Evolutionary conservation across 2,329 filamentous ascomycete species (phyloP), one percentile per base, ranked within the genome.

Genomic region (Fusarium brevicatenulatum): DNA sequence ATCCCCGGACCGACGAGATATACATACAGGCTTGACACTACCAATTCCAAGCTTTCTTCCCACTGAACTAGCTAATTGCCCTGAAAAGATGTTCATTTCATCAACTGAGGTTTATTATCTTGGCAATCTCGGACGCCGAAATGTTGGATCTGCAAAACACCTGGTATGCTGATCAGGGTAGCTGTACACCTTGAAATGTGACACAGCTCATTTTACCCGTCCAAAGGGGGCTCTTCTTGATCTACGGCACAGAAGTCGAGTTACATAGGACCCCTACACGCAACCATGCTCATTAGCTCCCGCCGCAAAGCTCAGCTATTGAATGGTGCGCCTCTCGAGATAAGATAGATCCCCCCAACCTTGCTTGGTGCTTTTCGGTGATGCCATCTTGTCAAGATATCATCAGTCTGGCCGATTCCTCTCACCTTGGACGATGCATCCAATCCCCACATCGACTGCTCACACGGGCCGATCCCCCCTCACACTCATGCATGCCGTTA

Each of bases 381-480:
- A 76, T 75, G 73, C 73, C 73, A 75, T 75, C 59, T 66, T 62
- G 72, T 74, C 66, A 58, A 70, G 55, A 70, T 54, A 59, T 65
- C 61, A 36, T 59, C 66, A 72, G 65, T 65, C 62, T 50, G 46
- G 55, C 55, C 49, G 63, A 63, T 36, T 52, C 59, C 59, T 42
- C 34, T 42, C 34, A 25, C 30, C 50, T 55, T 39, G 37, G 28
- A 49, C 40, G 23, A 43, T 53, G 42, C 49, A 54, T 60, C 59
- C 55, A 54, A 59, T 57, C 56, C 70, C 60, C 60, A 63, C 65
- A 54, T 53, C 57, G 55, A 56, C 46, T 63, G 50, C 57, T 69
- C 54, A 62, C 43, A 77, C 76, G 74, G 76, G 74, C 76, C 76
- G 73, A 77, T 78, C 69, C 59, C 47, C 63, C 46, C 47, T 71